Percentiles rank a stretch among this genome's conserved stretches.
Evolutionary conservation across 345 rosid genomes (phyloP).

Genomic region (Raphanus sativus): DNA sequence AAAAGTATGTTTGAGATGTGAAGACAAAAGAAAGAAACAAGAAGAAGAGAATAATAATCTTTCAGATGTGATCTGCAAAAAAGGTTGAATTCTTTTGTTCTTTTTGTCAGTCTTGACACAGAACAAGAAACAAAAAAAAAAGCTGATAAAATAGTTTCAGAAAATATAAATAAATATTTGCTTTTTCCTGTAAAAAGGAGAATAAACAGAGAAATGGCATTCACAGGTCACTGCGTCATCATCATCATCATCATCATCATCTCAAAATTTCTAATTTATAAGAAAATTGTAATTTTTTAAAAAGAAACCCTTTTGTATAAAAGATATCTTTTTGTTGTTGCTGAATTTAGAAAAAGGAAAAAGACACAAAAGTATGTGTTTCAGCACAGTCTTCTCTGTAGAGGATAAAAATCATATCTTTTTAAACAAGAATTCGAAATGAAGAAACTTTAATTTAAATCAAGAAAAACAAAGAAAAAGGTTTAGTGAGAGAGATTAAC

Average conservation of each 20-base stretch:
- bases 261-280: constrained; percentile 1
- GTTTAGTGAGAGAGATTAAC: constrained; percentile 37
- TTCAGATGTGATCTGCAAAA: constrained; percentile 15
- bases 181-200: constrained; percentile 31
- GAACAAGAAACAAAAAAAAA: constrained; percentile 33
- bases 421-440: background rate
- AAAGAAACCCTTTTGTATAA: constrained; percentile 5
- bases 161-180: constrained; percentile 1
- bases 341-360: constrained; percentile 9
- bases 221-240: constrained; percentile 27
- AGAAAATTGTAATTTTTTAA: background rate
- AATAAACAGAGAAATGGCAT: constrained; percentile 32
- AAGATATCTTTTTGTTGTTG: constrained; percentile 10
- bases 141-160: constrained; percentile 13
- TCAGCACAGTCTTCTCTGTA: background rate
- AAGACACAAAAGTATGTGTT: constrained; percentile 16
- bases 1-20: constrained; percentile 13
- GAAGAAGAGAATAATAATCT: constrained; percentile 42
- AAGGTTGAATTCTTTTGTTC: constrained; percentile 36
- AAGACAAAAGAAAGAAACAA: constrained; percentile 29
- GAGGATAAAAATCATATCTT: background rate
- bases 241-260: constrained; percentile 26
- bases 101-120: constrained; percentile 36
- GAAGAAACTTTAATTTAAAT: constrained; percentile 5
- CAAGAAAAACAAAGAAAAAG: background rate